Evolutionary conservation across 2,329 filamentous ascomycete species (phyloP).

Genomic region (Fusarium liriodendri): DNA sequence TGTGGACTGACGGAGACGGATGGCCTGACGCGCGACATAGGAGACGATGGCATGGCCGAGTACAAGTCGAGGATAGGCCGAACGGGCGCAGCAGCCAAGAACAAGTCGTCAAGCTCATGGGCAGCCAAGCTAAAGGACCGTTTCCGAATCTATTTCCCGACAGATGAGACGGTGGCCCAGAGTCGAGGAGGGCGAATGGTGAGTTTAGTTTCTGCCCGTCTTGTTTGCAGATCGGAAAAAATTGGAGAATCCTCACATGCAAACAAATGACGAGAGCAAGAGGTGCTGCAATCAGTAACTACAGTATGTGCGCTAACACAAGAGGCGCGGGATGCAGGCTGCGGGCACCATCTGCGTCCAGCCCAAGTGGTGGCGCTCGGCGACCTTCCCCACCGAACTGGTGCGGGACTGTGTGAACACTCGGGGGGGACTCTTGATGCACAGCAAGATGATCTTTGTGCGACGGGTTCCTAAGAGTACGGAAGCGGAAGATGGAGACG

Average conservation of each 20-base stretch:
- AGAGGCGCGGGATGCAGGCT: constrained; percentile 59
- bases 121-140: constrained; percentile 53
- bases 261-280: constrained; percentile 8
- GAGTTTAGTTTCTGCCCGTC: constrained; percentile 34
- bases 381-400: constrained; percentile 76
- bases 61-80: constrained; percentile 53
- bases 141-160: constrained; percentile 86
- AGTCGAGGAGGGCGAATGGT: constrained; percentile 73
- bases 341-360: constrained; percentile 89
- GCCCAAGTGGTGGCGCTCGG: constrained; percentile 75
- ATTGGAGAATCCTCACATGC: constrained; percentile 31
- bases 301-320: constrained; percentile 38
- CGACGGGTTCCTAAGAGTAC: constrained; percentile 35
- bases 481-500: neutral
- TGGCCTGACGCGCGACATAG: constrained; percentile 35
- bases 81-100: constrained; percentile 38
- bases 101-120: constrained; percentile 34
- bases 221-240: constrained; percentile 23
- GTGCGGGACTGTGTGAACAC: constrained; percentile 82
- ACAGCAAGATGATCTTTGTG: constrained; percentile 81
- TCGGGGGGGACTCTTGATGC: constrained; percentile 80
- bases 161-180: constrained; percentile 71
- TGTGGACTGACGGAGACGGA: constrained; percentile 25
- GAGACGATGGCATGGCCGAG: constrained; percentile 57
- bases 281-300: constrained; percentile 22